Evolutionary conservation across 768 basidiomycete genomes (phyloP), one percentile per base, ranked within the genome.

Genomic region (Boletus subparvulus): DNA sequence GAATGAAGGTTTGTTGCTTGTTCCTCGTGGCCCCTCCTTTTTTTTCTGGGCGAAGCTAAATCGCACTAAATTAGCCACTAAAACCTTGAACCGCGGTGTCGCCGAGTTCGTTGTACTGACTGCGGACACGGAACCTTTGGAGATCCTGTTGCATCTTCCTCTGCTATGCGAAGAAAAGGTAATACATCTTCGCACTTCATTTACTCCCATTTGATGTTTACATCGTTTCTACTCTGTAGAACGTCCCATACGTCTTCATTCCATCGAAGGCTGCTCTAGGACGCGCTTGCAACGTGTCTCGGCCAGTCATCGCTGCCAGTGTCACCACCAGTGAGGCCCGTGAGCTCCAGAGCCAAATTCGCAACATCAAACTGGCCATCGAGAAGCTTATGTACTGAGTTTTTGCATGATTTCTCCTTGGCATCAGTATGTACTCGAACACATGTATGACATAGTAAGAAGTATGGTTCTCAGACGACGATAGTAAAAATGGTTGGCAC

Each of bases 151-250:
- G 60, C 97, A 99, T 75, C 86, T 99, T 32, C 97, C 97, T 37
- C 81, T 99, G 58, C 81, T 99, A 28, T 99, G 97, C 69, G 97
- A 99, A 74, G 97, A 99, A 79, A 99, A 99, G 85, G 92, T 88
- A 51, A 5, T 9, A 76, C 61, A 39, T 54, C 28, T 26, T 43
- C 5, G 47, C 42, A 42, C 32, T 49, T 37, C 4, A 13, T 43
- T 17, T 35, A 35, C 33, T 30, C 24, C 14, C 4, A 35, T n/a
- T 11, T 42, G 50, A 51, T 48, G 24, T 55, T 62, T 33, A 53
- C 19, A 13, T 50, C 10, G 19, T 28, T 41, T 41, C 12, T 50
- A 30, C 21, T 46, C 19, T 54, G n/a, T 61, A 92, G 93, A 97
- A 96, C 77, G 94, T 96, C 47, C 91, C 92, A 8, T 99, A 98